Conservation (phyloP, 257 asterid genomes). For the Fraxinus pennsylvanica region DNA sequence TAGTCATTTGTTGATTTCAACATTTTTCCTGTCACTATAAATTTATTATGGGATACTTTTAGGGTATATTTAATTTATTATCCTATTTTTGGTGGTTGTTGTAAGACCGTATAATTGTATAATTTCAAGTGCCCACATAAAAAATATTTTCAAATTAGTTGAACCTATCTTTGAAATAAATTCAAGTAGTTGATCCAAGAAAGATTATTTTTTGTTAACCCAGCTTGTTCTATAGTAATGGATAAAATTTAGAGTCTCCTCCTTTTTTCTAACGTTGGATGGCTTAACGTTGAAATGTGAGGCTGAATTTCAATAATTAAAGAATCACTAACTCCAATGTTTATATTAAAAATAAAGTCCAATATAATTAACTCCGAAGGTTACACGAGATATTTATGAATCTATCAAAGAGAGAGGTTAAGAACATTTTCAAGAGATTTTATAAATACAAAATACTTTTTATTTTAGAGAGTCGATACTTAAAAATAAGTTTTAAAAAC, state of each 20-base stretch:
- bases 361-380: too few relatives aligned
- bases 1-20: neutral
- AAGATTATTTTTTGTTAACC: neutral
- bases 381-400: too few relatives aligned
- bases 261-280: neutral
- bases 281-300: neutral
- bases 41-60: neutral
- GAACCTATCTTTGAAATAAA: slow-evolving; percentile 1
- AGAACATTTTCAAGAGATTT: too few relatives aligned
- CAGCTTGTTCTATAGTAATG: neutral
- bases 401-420: too few relatives aligned
- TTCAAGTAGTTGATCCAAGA: neutral
- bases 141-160: neutral
- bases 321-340: neutral
- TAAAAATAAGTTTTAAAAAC: too few relatives aligned
- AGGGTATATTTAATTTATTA: neutral
- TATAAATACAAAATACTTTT: too few relatives aligned
- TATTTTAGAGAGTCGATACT: too few relatives aligned
- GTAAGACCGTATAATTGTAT: neutral
- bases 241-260: neutral
- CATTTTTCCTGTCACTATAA: neutral
- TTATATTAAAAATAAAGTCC: too few relatives aligned
- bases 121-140: neutral
- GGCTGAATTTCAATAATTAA: neutral
- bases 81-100: neutral